Percentiles rank a stretch among this genome's conserved stretches.
These are phyloP conservation scores for Citrus glauca DNA, from an alignment of 345 rosid species.

Conservation along the genomic window DNA sequence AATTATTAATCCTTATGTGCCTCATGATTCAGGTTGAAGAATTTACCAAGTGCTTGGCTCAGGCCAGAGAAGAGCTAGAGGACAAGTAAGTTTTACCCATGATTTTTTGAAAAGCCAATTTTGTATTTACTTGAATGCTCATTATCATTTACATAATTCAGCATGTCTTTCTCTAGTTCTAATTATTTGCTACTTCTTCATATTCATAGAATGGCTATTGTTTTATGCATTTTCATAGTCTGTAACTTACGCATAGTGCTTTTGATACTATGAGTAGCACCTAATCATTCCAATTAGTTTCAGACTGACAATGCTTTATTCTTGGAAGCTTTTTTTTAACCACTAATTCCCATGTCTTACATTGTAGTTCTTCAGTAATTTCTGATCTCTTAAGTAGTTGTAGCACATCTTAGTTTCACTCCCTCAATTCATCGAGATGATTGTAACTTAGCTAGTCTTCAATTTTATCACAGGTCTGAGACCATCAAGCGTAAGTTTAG, in stretches of 20 bases:
- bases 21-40: constrained; percentile 63
- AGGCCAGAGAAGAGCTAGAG: constrained; percentile 71
- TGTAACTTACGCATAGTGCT: not conserved
- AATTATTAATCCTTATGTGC: not conserved
- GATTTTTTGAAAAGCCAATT: not conserved
- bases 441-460: not conserved
- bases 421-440: not conserved
- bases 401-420: not conserved
- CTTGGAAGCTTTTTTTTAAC: not conserved
- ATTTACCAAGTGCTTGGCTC: constrained; percentile 80
- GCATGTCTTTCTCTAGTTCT: not conserved
- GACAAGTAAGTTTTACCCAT: constrained; percentile 57
- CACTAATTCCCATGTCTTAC: not conserved
- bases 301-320: not conserved
- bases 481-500: constrained; percentile 75
- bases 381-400: not conserved
- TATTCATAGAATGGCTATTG: not conserved
- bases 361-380: not conserved
- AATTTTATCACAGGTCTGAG: constrained; percentile 53
- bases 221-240: not conserved
- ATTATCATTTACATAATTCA: not conserved
- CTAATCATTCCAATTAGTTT: not conserved
- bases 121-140: not conserved
- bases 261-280: no score
- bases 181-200: not conserved